Conservation (phyloP, 2,329 filamentous ascomycete species). For the Alternaria metachromatica region DNA sequence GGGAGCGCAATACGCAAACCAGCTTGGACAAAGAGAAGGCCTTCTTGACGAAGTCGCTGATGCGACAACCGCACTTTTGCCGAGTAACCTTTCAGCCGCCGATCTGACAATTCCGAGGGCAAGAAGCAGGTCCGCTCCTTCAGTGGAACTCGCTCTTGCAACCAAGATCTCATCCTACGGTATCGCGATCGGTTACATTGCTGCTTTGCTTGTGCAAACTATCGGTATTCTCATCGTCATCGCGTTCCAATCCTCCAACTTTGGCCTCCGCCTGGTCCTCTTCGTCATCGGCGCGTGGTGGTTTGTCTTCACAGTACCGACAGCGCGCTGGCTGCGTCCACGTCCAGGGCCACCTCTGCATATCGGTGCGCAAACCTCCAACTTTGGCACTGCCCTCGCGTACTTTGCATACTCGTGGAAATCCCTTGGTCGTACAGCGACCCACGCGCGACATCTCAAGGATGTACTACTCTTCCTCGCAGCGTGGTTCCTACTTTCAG, state of each 20-base stretch:
- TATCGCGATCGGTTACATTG: slow-evolving; percentile 91
- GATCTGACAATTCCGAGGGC: slow-evolving; percentile 41
- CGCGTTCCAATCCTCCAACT: slow-evolving; percentile 70
- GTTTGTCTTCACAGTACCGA: slow-evolving; percentile 87
- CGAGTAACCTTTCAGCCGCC: slow-evolving; percentile 25
- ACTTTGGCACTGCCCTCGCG: slow-evolving; percentile 63
- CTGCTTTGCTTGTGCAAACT: slow-evolving; percentile 83
- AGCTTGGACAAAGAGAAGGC: slow-evolving; percentile 32
- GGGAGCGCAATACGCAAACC: slow-evolving; percentile 37
- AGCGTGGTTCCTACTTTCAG: slow-evolving; percentile 93
- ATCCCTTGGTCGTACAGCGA: slow-evolving; percentile 79
- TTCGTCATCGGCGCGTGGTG: slow-evolving; percentile 92
- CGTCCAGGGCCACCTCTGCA: slow-evolving; percentile 80
- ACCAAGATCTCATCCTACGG: slow-evolving; percentile 91
- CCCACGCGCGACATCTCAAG: slow-evolving; percentile 72
- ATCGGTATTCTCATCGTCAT: slow-evolving; percentile 77
- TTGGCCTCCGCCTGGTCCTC: slow-evolving; percentile 84
- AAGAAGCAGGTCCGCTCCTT: slow-evolving; percentile 53
- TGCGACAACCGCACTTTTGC: slow-evolving; percentile 48
- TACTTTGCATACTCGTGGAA: slow-evolving; percentile 88
- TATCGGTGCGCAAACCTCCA: slow-evolving; percentile 33
- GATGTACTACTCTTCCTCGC: slow-evolving; percentile 81
- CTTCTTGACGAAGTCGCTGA: slow-evolving; percentile 40
- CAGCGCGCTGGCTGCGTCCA: slow-evolving; percentile 84
- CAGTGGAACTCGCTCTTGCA: slow-evolving; percentile 77